Percentiles rank a stretch among this genome's conserved stretches.
Conservation (phyloP, 106 monocot species). For the Alisma plantagoaquatica region DNA sequence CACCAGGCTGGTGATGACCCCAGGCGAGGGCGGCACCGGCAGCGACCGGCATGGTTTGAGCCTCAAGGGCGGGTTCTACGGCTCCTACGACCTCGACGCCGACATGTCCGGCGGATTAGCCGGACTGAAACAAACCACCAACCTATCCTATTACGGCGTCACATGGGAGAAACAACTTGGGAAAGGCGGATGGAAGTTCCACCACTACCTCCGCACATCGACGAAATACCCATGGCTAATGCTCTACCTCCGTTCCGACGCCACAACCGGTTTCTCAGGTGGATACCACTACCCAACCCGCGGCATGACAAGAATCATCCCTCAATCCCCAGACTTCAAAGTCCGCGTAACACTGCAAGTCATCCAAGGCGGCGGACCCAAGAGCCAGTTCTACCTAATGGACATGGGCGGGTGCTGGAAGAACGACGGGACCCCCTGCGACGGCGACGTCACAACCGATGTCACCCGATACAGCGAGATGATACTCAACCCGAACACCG, state of each 20-base stretch:
- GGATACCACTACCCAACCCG: conserved; percentile 78
- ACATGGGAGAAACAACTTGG: conserved; percentile 69
- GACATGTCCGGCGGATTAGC: too few species aligned
- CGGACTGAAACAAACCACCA: not conserved
- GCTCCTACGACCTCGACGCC: conserved; percentile 60
- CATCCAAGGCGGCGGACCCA: conserved; percentile 44
- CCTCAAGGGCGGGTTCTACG: conserved; percentile 48
- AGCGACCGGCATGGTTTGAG: too few species aligned
- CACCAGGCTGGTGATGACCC: conserved; percentile 26
- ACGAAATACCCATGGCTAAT: conserved; percentile 81
- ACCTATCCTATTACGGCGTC: conserved; percentile 47
- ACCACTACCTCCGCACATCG: conserved; percentile 57
- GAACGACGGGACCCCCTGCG: conserved; percentile 63
- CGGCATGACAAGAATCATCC: conserved; percentile 71
- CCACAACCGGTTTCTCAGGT: conserved; percentile 65
- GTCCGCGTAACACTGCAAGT: conserved; percentile 48
- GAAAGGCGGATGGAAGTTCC: conserved; percentile 52
- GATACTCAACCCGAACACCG: conserved; percentile 59
- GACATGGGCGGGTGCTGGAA: conserved; percentile 98
- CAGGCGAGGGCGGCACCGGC: conserved; percentile 1
- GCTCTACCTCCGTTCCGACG: conserved; percentile 78
- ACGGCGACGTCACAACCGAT: conserved; percentile 63
- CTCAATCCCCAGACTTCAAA: conserved; percentile 73
- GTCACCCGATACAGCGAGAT: conserved; percentile 91
- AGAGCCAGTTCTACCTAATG: conserved; percentile 84